Evolutionary conservation across 306 rosid genomes (phyloP).

Genomic region (Trichosanthes cucumerina): DNA sequence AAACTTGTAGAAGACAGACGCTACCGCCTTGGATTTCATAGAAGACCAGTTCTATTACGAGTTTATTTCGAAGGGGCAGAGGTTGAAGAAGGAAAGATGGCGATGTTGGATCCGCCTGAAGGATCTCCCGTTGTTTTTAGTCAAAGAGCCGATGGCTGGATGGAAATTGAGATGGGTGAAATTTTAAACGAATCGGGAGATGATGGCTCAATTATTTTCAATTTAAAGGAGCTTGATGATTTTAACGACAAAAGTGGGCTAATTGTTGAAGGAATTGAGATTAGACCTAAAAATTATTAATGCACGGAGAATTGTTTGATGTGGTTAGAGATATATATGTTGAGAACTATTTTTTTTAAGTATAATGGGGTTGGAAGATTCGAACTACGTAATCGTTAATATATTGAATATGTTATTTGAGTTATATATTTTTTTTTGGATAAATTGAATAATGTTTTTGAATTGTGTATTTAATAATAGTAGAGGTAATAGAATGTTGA

Average conservation of each 20-base stretch:
- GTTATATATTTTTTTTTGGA: too few species aligned
- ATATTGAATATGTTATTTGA: too few species aligned
- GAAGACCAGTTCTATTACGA: not conserved
- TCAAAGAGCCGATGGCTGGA: conserved; percentile 17
- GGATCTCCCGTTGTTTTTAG: not conserved
- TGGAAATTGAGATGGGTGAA: conserved; percentile 26
- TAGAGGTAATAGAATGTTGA: too few species aligned
- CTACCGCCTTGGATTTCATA: not conserved
- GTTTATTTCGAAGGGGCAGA: not conserved
- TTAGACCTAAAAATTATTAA: conserved; percentile 15
- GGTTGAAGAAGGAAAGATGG: not conserved
- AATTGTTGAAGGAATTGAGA: conserved; percentile 30
- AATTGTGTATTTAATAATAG: too few species aligned
- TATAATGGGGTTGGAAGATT: too few species aligned
- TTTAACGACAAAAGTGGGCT: not conserved
- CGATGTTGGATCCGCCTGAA: conserved; percentile 5
- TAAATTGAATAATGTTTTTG: too few species aligned
- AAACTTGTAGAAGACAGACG: not conserved
- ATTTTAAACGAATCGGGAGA: conserved; percentile 23
- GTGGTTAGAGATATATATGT: too few species aligned
- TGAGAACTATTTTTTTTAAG: too few species aligned
- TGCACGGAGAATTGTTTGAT: not conserved
- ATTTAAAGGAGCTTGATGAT: not conserved
- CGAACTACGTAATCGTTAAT: too few species aligned
- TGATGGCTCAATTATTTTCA: conserved; percentile 5